phyloP scores from a whole-genome alignment of 169 alveolate species.

The Plasmodium ovale region DNA sequence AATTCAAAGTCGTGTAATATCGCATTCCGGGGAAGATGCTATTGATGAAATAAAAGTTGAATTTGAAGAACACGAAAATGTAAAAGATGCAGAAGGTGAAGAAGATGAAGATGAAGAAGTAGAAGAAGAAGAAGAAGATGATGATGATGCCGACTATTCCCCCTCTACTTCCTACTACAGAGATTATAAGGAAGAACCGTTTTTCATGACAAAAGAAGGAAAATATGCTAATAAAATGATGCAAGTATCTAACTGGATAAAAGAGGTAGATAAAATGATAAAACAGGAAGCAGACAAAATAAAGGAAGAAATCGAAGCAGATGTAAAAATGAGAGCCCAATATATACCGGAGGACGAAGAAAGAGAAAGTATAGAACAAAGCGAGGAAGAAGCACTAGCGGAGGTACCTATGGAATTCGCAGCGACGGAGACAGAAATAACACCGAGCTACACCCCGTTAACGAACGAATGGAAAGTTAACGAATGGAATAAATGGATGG shows the following conservation, averaged over 20 bases:
- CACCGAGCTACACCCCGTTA: neutral
- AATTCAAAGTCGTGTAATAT: constrained; percentile 13
- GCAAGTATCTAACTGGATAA: constrained; percentile 38
- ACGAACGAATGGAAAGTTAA: constrained; percentile 8
- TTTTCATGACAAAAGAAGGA: neutral
- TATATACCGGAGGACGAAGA: constrained; percentile 1
- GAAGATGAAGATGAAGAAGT: no score
- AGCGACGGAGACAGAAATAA: neutral
- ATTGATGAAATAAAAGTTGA: constrained; percentile 39
- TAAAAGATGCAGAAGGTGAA: no score
- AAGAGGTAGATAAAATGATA: constrained; percentile 1
- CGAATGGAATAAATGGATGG: constrained; percentile 39
- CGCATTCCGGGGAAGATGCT: neutral
- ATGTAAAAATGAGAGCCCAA: neutral
- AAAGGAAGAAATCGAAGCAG: constrained; percentile 17
- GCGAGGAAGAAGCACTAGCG: neutral
- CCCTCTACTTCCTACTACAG: no score
- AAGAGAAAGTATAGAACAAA: neutral
- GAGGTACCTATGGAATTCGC: neutral
- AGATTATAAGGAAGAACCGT: neutral
- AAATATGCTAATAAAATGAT: neutral
- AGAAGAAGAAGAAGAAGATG: no score
- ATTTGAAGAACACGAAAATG: constrained; percentile 20
- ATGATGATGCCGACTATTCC: no score
- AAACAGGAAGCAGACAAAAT: constrained; percentile 16